These are phyloP conservation scores for Daldinia caldariorum DNA, from an alignment of 495 filamentous ascomycete genomes.

Conservation along the genomic window DNA sequence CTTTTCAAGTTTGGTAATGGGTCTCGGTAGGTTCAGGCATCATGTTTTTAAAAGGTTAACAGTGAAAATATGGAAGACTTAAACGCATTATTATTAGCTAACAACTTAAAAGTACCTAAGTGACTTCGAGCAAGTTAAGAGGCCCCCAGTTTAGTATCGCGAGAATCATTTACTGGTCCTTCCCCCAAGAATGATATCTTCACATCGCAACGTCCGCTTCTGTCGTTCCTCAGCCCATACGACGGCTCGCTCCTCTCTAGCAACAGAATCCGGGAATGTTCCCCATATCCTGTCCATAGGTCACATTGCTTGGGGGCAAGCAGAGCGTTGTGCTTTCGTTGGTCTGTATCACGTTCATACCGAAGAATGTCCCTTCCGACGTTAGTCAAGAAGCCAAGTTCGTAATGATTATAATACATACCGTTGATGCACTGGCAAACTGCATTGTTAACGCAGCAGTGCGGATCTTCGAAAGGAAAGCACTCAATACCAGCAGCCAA, in stretches of 20 bases:
- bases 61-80: background rate
- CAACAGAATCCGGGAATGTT: conserved; percentile 41
- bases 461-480: conserved; percentile 42
- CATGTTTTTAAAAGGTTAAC: background rate
- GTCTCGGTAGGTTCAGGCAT: no score
- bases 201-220: background rate
- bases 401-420: background rate
- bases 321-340: conserved; percentile 29
- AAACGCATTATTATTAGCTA: background rate
- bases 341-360: conserved; percentile 22
- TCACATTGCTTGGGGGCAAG: conserved; percentile 28
- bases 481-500: conserved; percentile 22
- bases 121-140: background rate
- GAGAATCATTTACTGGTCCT: background rate
- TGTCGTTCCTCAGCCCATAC: background rate
- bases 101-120: background rate
- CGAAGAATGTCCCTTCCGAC: conserved; percentile 37
- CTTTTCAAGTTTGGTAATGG: no score
- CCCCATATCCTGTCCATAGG: conserved; percentile 32
- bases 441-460: conserved; percentile 34
- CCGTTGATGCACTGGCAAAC: conserved; percentile 45
- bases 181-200: background rate
- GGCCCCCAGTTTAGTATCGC: background rate
- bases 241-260: background rate
- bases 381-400: background rate